Evolutionary conservation across 2,329 filamentous ascomycete genomes (phyloP).

Genomic region (Pseudofabraea citricarpa): DNA sequence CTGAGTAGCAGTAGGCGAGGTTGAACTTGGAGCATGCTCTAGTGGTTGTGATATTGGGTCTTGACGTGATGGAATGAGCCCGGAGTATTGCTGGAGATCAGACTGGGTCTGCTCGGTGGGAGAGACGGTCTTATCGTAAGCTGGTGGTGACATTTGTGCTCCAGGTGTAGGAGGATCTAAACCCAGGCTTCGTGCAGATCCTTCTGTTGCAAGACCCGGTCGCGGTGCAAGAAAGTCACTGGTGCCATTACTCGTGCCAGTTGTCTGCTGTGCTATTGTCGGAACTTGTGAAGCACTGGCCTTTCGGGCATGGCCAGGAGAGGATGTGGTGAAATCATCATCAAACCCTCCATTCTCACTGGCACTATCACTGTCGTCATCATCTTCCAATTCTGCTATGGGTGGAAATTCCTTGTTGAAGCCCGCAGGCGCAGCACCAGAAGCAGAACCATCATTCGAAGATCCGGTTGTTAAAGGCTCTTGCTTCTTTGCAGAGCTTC

Average conservation of each 20-base stretch:
- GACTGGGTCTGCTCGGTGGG: constrained; percentile 40
- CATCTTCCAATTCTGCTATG: constrained; percentile 77
- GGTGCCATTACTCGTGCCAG: constrained; percentile 22
- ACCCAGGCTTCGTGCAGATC: constrained; percentile 17
- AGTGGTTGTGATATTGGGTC: constrained; percentile 36
- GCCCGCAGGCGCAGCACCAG: constrained; percentile 40
- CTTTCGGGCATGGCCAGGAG: constrained; percentile 24
- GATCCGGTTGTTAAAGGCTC: constrained; percentile 40
- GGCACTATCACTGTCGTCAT: constrained; percentile 80
- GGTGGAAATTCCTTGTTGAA: constrained; percentile 85
- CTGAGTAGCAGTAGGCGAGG: constrained; percentile 22
- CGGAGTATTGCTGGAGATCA: constrained; percentile 44
- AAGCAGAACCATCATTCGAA: constrained; percentile 34
- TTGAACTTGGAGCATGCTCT: constrained; percentile 17
- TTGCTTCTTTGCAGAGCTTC: constrained; percentile 40
- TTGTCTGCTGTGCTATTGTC: constrained; percentile 12
- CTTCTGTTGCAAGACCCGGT: constrained; percentile 23
- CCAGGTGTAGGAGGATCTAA: constrained; percentile 43
- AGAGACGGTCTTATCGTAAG: constrained; percentile 42
- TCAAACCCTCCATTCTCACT: constrained; percentile 83
- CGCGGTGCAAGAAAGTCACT: constrained; percentile 24
- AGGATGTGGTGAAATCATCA: constrained; percentile 77
- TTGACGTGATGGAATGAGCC: constrained; percentile 49
- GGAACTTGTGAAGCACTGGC: constrained; percentile 17
- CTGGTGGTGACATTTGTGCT: constrained; percentile 54